phyloP scores from a whole-genome alignment of 768 basidiomycete species.

The Rhodotorula graminis region DNA sequence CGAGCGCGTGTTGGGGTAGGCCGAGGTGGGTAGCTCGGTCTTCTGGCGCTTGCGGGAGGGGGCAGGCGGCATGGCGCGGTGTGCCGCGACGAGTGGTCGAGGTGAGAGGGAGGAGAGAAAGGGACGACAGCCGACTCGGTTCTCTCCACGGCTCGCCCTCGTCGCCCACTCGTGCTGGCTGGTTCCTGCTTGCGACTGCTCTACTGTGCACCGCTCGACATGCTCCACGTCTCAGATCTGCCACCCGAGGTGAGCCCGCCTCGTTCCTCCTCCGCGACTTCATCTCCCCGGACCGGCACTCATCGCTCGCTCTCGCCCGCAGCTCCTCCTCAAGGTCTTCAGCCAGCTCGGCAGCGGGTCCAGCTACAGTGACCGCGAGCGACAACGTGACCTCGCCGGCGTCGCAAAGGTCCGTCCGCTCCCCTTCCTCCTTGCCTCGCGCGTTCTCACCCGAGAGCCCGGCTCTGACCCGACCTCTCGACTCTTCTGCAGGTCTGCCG shows the following conservation, averaged over 20 bases:
- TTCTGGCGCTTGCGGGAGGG: background rate
- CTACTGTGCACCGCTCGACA: background rate
- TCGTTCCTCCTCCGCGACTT: constrained; percentile 70
- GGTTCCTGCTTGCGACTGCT: background rate
- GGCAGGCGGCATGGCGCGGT: background rate
- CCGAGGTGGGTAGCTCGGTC: background rate
- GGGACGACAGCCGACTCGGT: no score
- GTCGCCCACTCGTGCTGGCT: background rate
- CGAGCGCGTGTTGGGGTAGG: background rate
- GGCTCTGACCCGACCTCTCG: no score
- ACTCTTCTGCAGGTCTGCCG: constrained; percentile 1
- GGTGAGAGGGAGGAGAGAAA: background rate
- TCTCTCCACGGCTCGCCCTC: no score
- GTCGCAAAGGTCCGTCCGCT: background rate
- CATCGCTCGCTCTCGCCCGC: background rate
- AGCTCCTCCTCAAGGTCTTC: constrained; percentile 11
- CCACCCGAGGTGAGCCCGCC: constrained; percentile 66
- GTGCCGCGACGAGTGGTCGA: no score
- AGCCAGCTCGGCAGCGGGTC: background rate
- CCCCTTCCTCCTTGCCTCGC: background rate
- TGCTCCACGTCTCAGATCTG: constrained; percentile 59
- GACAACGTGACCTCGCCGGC: constrained; percentile 13
- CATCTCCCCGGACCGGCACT: no score
- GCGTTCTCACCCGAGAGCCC: background rate
- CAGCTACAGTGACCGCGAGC: constrained; percentile 4